Conservation (phyloP, 2,329 filamentous ascomycete genomes). For the Geosmithia putterillii region DNA sequence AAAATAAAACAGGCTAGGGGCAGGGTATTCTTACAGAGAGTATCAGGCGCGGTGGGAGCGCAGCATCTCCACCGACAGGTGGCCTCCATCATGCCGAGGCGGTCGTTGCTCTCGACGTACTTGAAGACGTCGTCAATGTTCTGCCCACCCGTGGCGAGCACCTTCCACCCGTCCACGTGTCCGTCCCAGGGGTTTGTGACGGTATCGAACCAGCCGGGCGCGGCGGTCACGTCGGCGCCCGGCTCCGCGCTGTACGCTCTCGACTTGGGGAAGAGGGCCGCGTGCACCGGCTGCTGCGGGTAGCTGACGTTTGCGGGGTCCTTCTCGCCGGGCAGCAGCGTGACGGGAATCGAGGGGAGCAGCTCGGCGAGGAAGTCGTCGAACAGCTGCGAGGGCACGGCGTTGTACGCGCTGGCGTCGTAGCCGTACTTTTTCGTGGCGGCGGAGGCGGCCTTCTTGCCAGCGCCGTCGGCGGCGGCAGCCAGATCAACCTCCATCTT, state of each 20-base stretch:
- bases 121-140: slow-evolving; percentile 90
- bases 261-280: slow-evolving; percentile 75
- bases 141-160: slow-evolving; percentile 81
- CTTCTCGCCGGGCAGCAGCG: slow-evolving; percentile 68
- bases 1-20: neutral
- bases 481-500: slow-evolving; percentile 16
- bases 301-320: slow-evolving; percentile 86
- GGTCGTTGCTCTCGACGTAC: slow-evolving; percentile 68
- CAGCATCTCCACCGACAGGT: slow-evolving; percentile 87
- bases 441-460: neutral
- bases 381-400: slow-evolving; percentile 69
- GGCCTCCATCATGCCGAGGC: slow-evolving; percentile 83
- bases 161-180: slow-evolving; percentile 78
- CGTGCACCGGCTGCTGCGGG: slow-evolving; percentile 86
- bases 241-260: slow-evolving; percentile 51
- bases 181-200: slow-evolving; percentile 92
- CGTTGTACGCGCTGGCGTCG: slow-evolving; percentile 78
- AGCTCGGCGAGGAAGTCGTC: slow-evolving; percentile 74
- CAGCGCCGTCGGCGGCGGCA: neutral
- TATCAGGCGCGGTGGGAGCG: slow-evolving; percentile 92
- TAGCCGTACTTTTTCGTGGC: slow-evolving; percentile 80
- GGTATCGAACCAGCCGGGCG: slow-evolving; percentile 66
- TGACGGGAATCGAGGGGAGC: slow-evolving; percentile 78
- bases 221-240: slow-evolving; percentile 6
- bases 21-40: slow-evolving; percentile 57